A percentile compares a stretch with the other conserved stretches of the same genome.
Conservation (phyloP, 2,329 filamentous ascomycete species). For the Fusarium drepaniforme region DNA sequence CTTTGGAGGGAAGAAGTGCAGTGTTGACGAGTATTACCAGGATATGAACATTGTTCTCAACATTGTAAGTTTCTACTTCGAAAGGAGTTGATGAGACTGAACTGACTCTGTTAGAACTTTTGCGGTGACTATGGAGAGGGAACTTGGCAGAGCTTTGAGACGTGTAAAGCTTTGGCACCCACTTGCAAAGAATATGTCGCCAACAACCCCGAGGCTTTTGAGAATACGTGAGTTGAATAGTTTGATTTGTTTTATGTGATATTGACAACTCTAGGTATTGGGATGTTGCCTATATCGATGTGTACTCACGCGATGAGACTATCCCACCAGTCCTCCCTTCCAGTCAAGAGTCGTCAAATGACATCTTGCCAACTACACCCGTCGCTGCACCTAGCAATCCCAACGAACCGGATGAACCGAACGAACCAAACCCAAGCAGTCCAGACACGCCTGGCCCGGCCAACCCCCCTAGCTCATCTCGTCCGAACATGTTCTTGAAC, state of each 20-base stretch:
- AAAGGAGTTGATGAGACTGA: fast-evolving
- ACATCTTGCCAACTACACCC: background rate
- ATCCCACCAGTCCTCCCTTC: conserved; percentile 14
- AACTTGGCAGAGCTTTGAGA: conserved; percentile 55
- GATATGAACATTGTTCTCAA: conserved; percentile 80
- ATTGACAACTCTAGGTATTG: conserved; percentile 51
- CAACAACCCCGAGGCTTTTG: conserved; percentile 57
- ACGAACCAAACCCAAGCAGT: background rate
- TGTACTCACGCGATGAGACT: conserved; percentile 50
- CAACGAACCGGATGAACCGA: background rate
- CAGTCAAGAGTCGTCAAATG: background rate
- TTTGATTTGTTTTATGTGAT: background rate
- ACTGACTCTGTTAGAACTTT: conserved; percentile 65
- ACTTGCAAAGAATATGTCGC: conserved; percentile 62
- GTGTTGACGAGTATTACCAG: conserved; percentile 74
- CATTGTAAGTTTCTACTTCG: conserved; percentile 57
- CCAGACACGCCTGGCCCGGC: background rate
- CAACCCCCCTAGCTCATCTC: conserved; percentile 4
- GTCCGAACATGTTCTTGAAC: background rate
- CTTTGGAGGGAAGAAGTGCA: conserved; percentile 75
- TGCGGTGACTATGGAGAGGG: conserved; percentile 80
- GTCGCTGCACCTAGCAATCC: background rate
- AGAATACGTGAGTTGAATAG: conserved; percentile 48
- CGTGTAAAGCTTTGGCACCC: conserved; percentile 55
- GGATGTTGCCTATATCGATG: conserved; percentile 68